Base-by-base conservation (phyloP, 169 alveolate genomes). In the Plasmodium vinckei region DNA sequence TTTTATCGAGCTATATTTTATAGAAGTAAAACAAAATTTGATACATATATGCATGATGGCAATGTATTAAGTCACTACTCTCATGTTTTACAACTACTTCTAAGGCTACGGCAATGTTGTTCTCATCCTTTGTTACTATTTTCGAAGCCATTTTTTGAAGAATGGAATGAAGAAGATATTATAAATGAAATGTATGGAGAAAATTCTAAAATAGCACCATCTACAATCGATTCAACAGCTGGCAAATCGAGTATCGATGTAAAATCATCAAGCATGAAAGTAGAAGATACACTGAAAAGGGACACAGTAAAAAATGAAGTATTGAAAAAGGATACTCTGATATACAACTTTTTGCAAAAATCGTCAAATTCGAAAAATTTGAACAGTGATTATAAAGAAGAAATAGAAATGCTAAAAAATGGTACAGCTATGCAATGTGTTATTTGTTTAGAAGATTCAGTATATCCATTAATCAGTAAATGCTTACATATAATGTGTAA, bases 101-200 rank as follows among this genome's bases (percentile, higher is more conserved):
- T 95, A 10, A 93, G 97, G 63, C 70, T 96, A 54, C 94, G 98
- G 42, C 95, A 96, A 73, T 89, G 93, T 17, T 95, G 97, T 87
- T 94, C 95, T 69, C 97, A 96, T 61, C 96, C 97, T 9, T 69
- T 90, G 49, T 87, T 60, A 54, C 86, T 46, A 90, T 89, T 86
- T 91, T 87, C 68, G 33, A 77, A 39, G 46, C 87, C 87, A 5
- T 77, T 77, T 63, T 77, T 77, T 64, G 88, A 77, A 59, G 88
- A 77, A 23, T 77, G 88, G 88, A 77, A 77, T 77, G 54, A 17
- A 6, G 88, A 57, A 23, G 88, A 77, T 44, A 77, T 77, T 13
- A 51, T 51, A 3, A 71, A 51, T 54, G 67, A 53, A 27, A 68
- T 51, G 21, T 54, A 47, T 9, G 17, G 15, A 69, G 75, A 67